Evolutionary conservation across 1,284 basidiomycete species (phyloP).

Genomic region (Paramarasmius palmivorus): DNA sequence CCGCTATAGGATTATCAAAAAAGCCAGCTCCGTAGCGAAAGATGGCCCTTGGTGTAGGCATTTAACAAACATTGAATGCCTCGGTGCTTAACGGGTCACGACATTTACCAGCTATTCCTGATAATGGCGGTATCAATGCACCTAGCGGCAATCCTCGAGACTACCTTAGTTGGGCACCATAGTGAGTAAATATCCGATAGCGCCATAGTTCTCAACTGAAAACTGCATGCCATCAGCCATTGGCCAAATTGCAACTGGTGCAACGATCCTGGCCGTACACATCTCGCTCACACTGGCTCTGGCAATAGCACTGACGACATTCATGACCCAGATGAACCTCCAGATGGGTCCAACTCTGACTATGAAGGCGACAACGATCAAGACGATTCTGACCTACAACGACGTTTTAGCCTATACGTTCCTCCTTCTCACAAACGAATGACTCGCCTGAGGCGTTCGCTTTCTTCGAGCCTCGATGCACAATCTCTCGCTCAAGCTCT

Average conservation of each 20-base stretch:
- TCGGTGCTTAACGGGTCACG: too few species aligned
- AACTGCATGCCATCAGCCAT: conserved; percentile 33
- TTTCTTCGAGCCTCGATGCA: too few species aligned
- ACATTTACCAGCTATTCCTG: conserved; percentile 34
- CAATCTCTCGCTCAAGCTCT: too few species aligned
- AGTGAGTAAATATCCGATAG: conserved; percentile 34
- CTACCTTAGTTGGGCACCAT: conserved; percentile 59
- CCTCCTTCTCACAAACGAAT: conserved; percentile 5
- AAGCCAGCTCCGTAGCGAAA: conserved; percentile 28
- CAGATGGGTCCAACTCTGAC: conserved; percentile 6
- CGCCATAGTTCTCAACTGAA: background rate
- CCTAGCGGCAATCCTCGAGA: conserved; percentile 46
- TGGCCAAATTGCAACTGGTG: conserved; percentile 60
- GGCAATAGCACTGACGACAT: conserved; percentile 1
- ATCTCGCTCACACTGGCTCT: conserved; percentile 18
- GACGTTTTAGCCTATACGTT: background rate
- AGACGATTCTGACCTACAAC: conserved; percentile 2
- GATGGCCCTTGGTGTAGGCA: conserved; percentile 40
- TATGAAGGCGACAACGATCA: background rate
- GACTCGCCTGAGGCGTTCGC: conserved; percentile 4
- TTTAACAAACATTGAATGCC: too few species aligned
- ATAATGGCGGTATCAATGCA: conserved; percentile 35
- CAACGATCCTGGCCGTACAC: conserved; percentile 25
- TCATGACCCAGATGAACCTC: background rate
- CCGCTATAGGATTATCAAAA: conserved; percentile 28